Base-by-base conservation (phyloP, 306 rosid genomes). In the Hippophae rhamnoides region DNA sequence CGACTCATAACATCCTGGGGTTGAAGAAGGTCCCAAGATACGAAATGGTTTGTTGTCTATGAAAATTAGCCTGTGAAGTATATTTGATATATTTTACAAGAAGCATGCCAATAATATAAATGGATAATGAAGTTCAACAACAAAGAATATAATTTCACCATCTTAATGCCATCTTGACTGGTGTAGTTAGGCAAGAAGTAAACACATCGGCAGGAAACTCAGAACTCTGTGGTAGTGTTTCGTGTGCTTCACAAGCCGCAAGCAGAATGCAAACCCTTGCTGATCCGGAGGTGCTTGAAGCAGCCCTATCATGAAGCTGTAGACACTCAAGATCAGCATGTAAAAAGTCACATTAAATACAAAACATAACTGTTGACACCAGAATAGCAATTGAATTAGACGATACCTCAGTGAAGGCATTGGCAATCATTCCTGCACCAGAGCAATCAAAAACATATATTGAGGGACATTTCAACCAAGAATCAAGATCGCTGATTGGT, bases 121-220 rank as follows among this genome's bases (percentile, higher is more conserved):
- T 62, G 65, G 48, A 49, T 60, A 13, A 49, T 13, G 13, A 48
- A 48, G 67, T 50, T 52, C 69, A 64, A 41, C 45, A 65, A 44
- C 18, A 63, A 61, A 58, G 68, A 69, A 60, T 62, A 54, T 69
- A 65, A 72, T 14, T 59, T 89, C 78, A 93, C 99, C 99, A 93
- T 77, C 95, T 84, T 68, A 93, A 73, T 58, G 99, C 99, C 95
- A 82, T 93, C 90, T 93, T 93, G 63, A 89, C 86, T 43, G 99
- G 99, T n/a, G 97, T 93, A 53, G 99, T 93, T 56, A 93, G 99
- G 79, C 97, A 93, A 49, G 99, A 82, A 54, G 97, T 93, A 76
- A 89, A 93, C 65, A 89, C 84, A 76, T 93, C 97, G 42, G 99
- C 99, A 27, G 97, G 99, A 78, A 93, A 93, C 71, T 93, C 99